Conservation (phyloP, 768 basidiomycete genomes). For the Russula olivacea region DNA sequence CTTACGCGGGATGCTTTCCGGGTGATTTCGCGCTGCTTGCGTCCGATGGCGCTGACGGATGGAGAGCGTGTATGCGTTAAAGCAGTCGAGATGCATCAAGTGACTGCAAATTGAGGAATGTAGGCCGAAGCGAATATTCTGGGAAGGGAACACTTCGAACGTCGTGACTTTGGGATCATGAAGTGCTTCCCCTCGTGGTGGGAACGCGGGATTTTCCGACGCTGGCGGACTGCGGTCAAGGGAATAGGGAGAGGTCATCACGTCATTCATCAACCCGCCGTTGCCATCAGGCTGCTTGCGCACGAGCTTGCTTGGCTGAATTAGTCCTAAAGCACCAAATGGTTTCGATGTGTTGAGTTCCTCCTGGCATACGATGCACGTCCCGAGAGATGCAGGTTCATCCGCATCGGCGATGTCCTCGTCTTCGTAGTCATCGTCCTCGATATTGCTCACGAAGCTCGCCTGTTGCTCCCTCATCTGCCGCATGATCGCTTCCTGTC, state of each 20-base stretch:
- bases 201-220: slow-evolving; percentile 39
- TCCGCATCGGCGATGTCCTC: slow-evolving; percentile 46
- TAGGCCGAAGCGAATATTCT: slow-evolving; percentile 77
- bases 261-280: slow-evolving; percentile 59
- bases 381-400: slow-evolving; percentile 61
- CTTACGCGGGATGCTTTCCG: slow-evolving; percentile 87
- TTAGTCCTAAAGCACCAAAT: slow-evolving; percentile 80
- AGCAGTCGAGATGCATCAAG: slow-evolving; percentile 95
- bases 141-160: slow-evolving; percentile 69
- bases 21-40: slow-evolving; percentile 88
- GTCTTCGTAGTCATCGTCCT: slow-evolving; percentile 67
- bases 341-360: slow-evolving; percentile 65
- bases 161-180: slow-evolving; percentile 45
- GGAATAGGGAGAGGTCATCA: slow-evolving; percentile 54
- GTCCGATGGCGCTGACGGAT: slow-evolving; percentile 82
- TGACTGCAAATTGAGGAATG: slow-evolving; percentile 88
- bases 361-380: slow-evolving; percentile 99
- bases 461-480: slow-evolving; percentile 93
- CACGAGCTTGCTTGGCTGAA: slow-evolving; percentile 84
- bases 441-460: slow-evolving; percentile 75
- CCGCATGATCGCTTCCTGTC: slow-evolving; percentile 92
- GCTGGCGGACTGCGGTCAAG: slow-evolving; percentile 50
- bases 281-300: slow-evolving; percentile 70
- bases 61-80: slow-evolving; percentile 82
- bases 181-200: slow-evolving; percentile 45